A percentile compares a stretch with the other conserved stretches of the same genome.
phyloP scores from a whole-genome alignment of 2,329 filamentous ascomycete species.

The Balansia obtecta region DNA sequence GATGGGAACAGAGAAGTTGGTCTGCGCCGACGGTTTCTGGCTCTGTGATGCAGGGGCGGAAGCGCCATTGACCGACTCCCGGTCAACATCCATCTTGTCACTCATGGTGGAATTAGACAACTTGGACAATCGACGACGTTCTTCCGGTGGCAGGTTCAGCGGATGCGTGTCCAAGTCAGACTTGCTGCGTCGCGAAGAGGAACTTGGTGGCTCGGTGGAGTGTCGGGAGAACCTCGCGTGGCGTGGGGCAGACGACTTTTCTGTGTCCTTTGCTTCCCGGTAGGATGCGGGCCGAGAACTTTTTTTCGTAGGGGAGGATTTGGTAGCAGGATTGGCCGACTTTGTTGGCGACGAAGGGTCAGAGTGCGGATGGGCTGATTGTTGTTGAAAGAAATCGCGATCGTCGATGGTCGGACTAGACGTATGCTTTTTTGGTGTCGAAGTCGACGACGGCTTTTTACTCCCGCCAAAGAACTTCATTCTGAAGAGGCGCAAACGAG shows the following conservation, averaged over 20 bases:
- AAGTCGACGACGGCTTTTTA: slow-evolving; percentile 24
- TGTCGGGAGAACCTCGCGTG: slow-evolving; percentile 35
- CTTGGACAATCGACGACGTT: slow-evolving; percentile 64
- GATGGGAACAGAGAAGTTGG: slow-evolving; percentile 40
- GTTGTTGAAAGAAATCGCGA: slow-evolving; percentile 22
- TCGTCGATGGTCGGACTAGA: slow-evolving; percentile 22
- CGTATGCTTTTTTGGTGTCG: slow-evolving; percentile 26
- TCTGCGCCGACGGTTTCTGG: slow-evolving; percentile 24
- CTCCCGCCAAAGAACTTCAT: slow-evolving; percentile 39
- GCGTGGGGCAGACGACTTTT: slow-evolving; percentile 14
- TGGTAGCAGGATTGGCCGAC: slow-evolving; percentile 19
- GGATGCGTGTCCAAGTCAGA: slow-evolving; percentile 66
- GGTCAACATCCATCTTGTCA: slow-evolving; percentile 67
- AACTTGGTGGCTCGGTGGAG: slow-evolving; percentile 34
- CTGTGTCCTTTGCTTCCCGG: slow-evolving; percentile 12
- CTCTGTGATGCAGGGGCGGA: slow-evolving; percentile 37
- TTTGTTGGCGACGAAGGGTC: slow-evolving; percentile 27
- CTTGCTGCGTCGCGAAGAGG: slow-evolving; percentile 37
- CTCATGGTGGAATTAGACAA: slow-evolving; percentile 48
- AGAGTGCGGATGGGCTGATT: slow-evolving; percentile 18
- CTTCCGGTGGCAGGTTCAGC: slow-evolving; percentile 79
- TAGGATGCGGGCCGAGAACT: slow-evolving; percentile 19
- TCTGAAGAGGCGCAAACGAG: slow-evolving; percentile 10
- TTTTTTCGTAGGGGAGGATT: slow-evolving; percentile 17
- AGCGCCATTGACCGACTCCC: slow-evolving; percentile 41